These are phyloP conservation scores for Lizonia empirigonia DNA, from an alignment of 2,329 filamentous ascomycete species.

Conservation along the genomic window DNA sequence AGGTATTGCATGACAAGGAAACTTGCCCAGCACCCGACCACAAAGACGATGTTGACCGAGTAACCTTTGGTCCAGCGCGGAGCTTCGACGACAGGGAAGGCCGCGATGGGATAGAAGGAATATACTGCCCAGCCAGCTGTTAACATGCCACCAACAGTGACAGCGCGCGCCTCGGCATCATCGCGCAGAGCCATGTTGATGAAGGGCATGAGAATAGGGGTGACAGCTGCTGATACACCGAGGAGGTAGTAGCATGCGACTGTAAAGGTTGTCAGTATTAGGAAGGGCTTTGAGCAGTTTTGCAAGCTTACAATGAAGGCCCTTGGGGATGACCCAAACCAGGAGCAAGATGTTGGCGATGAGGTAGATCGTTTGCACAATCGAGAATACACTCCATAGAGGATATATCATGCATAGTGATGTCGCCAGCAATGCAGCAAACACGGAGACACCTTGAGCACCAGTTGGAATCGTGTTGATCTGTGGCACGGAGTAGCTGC, in stretches of 20 bases:
- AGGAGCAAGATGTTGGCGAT: conserved; percentile 56
- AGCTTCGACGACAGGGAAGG: conserved; percentile 43
- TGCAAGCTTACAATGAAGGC: conserved; percentile 44
- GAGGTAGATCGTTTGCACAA: conserved; percentile 49
- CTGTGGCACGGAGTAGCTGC: conserved; percentile 53
- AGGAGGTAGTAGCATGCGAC: conserved; percentile 46
- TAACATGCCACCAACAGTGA: conserved; percentile 57
- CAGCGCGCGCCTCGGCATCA: conserved; percentile 57
- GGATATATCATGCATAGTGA: conserved; percentile 60
- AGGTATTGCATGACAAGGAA: conserved; percentile 50
- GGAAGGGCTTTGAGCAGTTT: neutral
- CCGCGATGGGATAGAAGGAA: conserved; percentile 44
- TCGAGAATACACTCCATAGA: conserved; percentile 55
- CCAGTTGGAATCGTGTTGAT: conserved; percentile 59
- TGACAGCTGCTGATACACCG: conserved; percentile 43
- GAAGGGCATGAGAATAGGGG: conserved; percentile 46
- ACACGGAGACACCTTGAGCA: conserved; percentile 55
- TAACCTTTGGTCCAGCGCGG: conserved; percentile 58
- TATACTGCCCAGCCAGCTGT: conserved; percentile 45
- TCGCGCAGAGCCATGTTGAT: conserved; percentile 47
- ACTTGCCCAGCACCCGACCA: conserved; percentile 52
- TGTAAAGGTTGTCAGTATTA: conserved; percentile 14
- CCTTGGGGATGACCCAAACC: conserved; percentile 57
- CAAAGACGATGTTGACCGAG: conserved; percentile 55
- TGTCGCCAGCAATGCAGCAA: conserved; percentile 57